Base-by-base conservation (phyloP, 768 basidiomycete genomes). In the Mycena albidolilacea region DNA sequence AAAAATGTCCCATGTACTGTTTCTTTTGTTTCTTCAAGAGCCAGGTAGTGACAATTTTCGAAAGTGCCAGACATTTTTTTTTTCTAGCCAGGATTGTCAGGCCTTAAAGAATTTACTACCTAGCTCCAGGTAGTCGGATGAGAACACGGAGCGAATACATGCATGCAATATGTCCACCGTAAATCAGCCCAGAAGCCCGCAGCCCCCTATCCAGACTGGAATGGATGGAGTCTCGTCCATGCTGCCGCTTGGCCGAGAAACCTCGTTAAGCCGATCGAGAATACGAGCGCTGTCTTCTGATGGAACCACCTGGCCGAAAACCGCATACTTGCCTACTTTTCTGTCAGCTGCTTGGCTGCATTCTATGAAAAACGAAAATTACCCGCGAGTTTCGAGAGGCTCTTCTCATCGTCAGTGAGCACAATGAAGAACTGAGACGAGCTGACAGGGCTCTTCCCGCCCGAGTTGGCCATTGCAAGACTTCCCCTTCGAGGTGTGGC, bases 401-500 rank as follows among this genome's bases (percentile, higher is more conserved):
- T 81, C 38, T 76, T 73, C 30, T 86, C 81, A 43, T 86, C 83
- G 60, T 83, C 80, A 2, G 86, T 82, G 44, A 89, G 83, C 21
- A 87, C 84, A 69, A 89, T 77, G 69, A 89, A 90, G 78, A 88
- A 89, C 77, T 89, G 85, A 4, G 84, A 85, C 61, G 86, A 83
- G 73, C 87, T 87, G 54, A 70, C 70, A 30, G 74, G 74, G 52
- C 84, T 85, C 70, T 87, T 85, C 77, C 87, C 85, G 30, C 86
- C 86, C 38, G 86, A 85, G 77, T 87, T 88, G 4, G 87, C 88
- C 87, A 89, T 90, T 0, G 85, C 87, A 21, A 90, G 79, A 2
- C 86, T 84, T 0, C 88, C 88, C 50, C 81, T 81, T 35, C 75
- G 77, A 65, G 85, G 83, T 41, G 81, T 79, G 39, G 75, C 78